phyloP scores from a whole-genome alignment of 116 monocot species.

The Phalaenopsis hybrid region DNA sequence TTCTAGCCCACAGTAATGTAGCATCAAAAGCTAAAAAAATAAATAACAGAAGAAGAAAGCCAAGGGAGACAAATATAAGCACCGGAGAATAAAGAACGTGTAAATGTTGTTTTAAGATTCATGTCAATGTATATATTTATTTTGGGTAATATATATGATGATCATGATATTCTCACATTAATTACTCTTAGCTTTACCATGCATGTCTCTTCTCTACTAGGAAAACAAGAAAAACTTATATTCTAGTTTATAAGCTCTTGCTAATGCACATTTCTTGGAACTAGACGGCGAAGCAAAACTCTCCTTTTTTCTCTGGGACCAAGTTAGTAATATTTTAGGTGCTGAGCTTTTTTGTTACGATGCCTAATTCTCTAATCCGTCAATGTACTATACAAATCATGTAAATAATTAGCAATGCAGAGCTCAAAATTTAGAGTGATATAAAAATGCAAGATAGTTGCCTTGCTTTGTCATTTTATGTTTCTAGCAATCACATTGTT shows the following conservation, averaged over 20 bases:
- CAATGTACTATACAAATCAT: no score
- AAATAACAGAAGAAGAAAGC: not conserved
- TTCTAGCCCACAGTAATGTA: not conserved
- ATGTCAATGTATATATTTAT: not conserved
- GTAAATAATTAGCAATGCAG: no score
- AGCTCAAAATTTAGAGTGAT: no score
- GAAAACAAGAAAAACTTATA: not conserved
- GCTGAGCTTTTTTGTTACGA: no score
- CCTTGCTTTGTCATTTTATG: no score
- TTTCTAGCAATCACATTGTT: no score
- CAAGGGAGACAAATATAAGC: not conserved
- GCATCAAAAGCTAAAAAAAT: not conserved
- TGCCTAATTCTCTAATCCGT: no score
- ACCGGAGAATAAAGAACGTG: not conserved
- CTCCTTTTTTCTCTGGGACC: not conserved
- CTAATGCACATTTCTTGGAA: not conserved
- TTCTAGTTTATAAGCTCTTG: not conserved
- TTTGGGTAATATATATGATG: not conserved
- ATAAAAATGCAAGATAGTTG: no score
- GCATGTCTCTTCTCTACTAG: not conserved
- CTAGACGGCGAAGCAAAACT: not conserved
- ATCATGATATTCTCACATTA: not conserved
- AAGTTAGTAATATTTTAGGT: no score
- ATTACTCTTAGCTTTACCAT: no score
- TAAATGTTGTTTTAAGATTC: not conserved